Evolutionary conservation across 495 filamentous ascomycete species (phyloP), one percentile per base, ranked within the genome.

Genomic region (Hyaloscypha bicolor): DNA sequence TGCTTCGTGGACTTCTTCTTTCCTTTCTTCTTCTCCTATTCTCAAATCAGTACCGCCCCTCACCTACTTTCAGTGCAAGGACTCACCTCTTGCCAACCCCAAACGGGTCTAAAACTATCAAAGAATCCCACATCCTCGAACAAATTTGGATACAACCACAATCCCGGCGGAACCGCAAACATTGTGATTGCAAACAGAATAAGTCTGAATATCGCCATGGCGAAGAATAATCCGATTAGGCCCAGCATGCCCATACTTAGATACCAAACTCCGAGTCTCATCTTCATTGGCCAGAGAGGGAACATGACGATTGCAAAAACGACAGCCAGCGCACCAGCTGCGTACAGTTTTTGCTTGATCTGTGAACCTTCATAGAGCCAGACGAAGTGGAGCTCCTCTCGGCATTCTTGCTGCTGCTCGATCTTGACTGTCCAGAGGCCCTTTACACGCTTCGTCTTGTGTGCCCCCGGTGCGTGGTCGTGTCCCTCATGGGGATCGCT

Each of bases 41-140:
- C 0, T 4, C 21, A 6, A n/a, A 21, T 71, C 83, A 75, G 75
- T 76, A 72, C 75, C 39, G 33, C 30, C 35, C 35, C 35, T 14
- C 8, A 58, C 29, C 4, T 61, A 21, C 12, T 57, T 67, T 31
- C 67, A 11, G n/a, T 33, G 19, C 0, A 35, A 37, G 52, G 21
- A 63, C 83, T 72, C 78, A 97, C 95, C 89, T 98, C 93, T 77
- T 98, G 95, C 96, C 96, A 99, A 60, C 91, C 96, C 94, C 96
- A 98, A 39, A 95, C 76, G 31, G 96, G 96, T 79, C 90, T 90
- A 83, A 99, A 99, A 78, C 91, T 96, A 68, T 99, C 96, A 74
- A 98, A 90, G 79, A 99, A 97, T 9, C 94, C 95, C 55, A 99
- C 96, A 76, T 99, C 96, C 78, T 98, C 96, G 79, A 97, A 99